Conservation (phyloP, 73 alveolate species). For the Paraurostyla sp. region DNA sequence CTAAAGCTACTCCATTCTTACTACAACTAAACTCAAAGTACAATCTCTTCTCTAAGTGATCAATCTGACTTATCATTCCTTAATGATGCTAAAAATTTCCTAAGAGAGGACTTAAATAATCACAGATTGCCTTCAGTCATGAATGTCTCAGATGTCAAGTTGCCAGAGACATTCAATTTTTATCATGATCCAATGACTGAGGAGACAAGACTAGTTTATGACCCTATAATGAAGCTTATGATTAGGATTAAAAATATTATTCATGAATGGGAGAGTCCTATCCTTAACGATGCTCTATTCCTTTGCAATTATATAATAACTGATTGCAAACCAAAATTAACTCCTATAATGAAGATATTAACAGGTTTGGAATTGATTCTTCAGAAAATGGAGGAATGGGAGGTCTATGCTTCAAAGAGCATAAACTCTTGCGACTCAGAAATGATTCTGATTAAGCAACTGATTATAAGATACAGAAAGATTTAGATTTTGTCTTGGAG, state of each 20-base stretch:
- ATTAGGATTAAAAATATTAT: conserved; percentile 75
- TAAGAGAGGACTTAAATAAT: conserved; percentile 20
- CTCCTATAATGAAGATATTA: conserved; percentile 86
- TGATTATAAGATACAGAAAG: conserved; percentile 87
- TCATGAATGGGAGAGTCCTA: conserved; percentile 84
- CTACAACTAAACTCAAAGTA: neutral
- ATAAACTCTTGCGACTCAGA: conserved; percentile 79
- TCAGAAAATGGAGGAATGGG: conserved; percentile 89
- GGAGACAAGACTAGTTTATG: conserved; percentile 82
- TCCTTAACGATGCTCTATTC: conserved; percentile 76
- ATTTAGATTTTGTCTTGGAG: conserved; percentile 90
- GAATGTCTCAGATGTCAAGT: conserved; percentile 50
- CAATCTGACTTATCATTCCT: neutral
- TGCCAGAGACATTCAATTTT: conserved; percentile 78
- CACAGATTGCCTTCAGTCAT: conserved; percentile 35
- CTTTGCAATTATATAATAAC: conserved; percentile 79
- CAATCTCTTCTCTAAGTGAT: neutral
- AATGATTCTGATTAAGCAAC: conserved; percentile 75
- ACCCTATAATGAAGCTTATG: conserved; percentile 83
- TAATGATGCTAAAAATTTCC: conserved; percentile 1
- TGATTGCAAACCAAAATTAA: conserved; percentile 66
- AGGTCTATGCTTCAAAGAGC: conserved; percentile 84
- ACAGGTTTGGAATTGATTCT: conserved; percentile 85
- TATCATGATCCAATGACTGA: conserved; percentile 86
- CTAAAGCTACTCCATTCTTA: neutral